phyloP scores from a whole-genome alignment of 169 alveolate species.

The Amoebophrya sp. region DNA sequence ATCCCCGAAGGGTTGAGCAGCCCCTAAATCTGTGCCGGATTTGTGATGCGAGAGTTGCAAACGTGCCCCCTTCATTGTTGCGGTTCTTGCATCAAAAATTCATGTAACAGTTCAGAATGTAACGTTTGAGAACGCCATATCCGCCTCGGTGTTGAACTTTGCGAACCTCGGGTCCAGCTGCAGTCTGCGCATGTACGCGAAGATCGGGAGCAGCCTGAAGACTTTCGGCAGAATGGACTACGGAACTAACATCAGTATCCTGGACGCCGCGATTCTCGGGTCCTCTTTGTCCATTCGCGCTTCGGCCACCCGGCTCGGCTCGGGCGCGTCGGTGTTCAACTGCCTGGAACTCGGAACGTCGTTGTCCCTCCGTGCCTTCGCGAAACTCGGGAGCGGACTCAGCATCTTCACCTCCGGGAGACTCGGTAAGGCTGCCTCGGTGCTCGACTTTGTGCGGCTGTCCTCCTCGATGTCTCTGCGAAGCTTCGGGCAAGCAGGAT shows the following conservation, averaged over 20 bases:
- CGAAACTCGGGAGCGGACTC: constrained; percentile 11
- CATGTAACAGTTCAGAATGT: too few species aligned
- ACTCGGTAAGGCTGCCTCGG: not conserved
- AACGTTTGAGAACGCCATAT: too few species aligned
- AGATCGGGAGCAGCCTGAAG: too few species aligned
- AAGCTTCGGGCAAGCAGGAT: not conserved
- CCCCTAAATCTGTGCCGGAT: too few species aligned
- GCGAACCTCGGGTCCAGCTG: too few species aligned
- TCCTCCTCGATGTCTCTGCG: not conserved
- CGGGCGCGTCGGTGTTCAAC: not conserved
- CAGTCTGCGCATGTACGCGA: too few species aligned
- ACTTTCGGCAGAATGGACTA: too few species aligned
- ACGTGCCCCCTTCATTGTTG: too few species aligned
- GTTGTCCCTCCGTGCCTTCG: not conserved
- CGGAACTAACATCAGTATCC: not conserved
- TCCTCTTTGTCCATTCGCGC: constrained; percentile 16
- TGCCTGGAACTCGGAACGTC: not conserved
- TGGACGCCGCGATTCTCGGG: not conserved
- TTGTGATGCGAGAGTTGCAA: too few species aligned
- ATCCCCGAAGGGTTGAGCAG: too few species aligned
- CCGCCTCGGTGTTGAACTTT: too few species aligned
- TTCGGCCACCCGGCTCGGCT: not conserved
- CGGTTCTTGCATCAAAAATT: too few species aligned
- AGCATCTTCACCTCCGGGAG: not conserved
- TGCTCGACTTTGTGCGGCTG: not conserved